phyloP scores from a whole-genome alignment of 192 early-diverging fungal species.

The Allomyces javanicus region DNA sequence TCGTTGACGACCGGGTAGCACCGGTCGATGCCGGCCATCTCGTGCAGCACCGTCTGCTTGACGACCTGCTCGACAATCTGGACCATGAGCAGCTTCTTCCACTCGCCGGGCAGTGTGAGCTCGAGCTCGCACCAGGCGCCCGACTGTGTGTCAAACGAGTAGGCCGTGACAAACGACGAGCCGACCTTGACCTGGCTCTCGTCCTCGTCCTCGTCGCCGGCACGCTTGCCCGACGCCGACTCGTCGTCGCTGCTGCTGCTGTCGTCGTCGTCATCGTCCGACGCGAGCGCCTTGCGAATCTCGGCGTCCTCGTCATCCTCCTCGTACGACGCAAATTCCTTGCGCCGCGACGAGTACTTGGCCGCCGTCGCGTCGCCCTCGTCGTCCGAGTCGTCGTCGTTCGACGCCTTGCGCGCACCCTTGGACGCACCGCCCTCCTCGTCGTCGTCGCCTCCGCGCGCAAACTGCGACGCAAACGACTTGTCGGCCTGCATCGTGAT shows the following conservation, averaged over 20 bases:
- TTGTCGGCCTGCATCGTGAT: constrained; percentile 1
- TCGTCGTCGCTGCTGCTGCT: constrained; percentile 6
- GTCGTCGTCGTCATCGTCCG: constrained; percentile 20
- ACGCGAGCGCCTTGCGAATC: constrained; percentile 13
- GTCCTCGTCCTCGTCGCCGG: constrained; percentile 10
- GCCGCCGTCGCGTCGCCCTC: constrained; percentile 55
- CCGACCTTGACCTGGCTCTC: constrained; percentile 3
- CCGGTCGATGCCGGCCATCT: constrained; percentile 61
- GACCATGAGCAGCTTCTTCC: constrained; percentile 90
- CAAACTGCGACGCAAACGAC: neutral
- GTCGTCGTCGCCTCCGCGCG: constrained; percentile 8
- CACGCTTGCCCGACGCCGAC: constrained; percentile 2
- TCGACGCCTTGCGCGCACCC: constrained; percentile 10
- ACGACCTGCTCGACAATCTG: constrained; percentile 59
- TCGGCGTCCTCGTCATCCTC: constrained; percentile 73
- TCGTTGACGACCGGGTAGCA: constrained; percentile 67
- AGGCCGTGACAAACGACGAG: constrained; percentile 6
- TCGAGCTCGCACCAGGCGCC: constrained; percentile 64
- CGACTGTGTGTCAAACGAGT: constrained; percentile 41
- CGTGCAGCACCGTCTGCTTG: constrained; percentile 54
- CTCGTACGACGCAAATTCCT: constrained; percentile 56
- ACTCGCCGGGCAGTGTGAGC: constrained; percentile 68
- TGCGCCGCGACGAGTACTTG: constrained; percentile 33
- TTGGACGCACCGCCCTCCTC: constrained; percentile 3
- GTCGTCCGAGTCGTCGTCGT: constrained; percentile 20